Base-by-base conservation (phyloP, 106 monocot species). In the Phalaenopsis aphrodite region DNA sequence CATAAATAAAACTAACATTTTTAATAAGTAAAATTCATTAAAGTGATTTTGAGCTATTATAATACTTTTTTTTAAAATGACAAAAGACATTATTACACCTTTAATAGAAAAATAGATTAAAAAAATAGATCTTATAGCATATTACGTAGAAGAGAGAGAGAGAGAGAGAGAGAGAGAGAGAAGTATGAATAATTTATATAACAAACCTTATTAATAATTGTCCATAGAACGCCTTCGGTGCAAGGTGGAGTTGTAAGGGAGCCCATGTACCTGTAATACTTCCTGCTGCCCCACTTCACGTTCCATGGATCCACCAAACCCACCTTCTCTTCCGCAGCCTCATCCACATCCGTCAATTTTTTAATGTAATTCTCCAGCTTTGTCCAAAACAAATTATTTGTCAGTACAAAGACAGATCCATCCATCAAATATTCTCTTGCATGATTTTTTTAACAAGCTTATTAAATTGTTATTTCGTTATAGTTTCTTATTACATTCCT, bases 211-310 rank as follows among this genome's bases (percentile, higher is more conserved):
- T 81, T 83, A 12, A 91, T 49, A 1, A 93, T 83, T 2, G 86
- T 88, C 93, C 93, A 96, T 0, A 88, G 45, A 7, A 96, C 93
- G 18, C 88, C 89, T 81, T 96, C 93, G 1, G 93, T 89, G 85
- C 95, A 96, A 78, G 95, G 95, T 5, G 95, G 95, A 11, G 85
- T 86, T 45, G 93, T 96, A 57, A 96, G 91, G 1, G 95, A 96
- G 42, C 95, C 95, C 21, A 91, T 75, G 89, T 96, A 96, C 78
- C 95, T 86, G 80, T 88, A 96, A 23, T 96, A 96, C 39, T 91
- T 91, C 72, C 83, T 77, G 76, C 81, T 88, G 10, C 85, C 85
- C 65, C 64, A 78, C 69, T 79, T 83, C 5, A 93, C 55, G 3
- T 85, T 55, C 43, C 86, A 49, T 5, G 93, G 86, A 83, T 93